phyloP scores from a whole-genome alignment of 306 rosid species.

The Quercus aquifolioides region DNA sequence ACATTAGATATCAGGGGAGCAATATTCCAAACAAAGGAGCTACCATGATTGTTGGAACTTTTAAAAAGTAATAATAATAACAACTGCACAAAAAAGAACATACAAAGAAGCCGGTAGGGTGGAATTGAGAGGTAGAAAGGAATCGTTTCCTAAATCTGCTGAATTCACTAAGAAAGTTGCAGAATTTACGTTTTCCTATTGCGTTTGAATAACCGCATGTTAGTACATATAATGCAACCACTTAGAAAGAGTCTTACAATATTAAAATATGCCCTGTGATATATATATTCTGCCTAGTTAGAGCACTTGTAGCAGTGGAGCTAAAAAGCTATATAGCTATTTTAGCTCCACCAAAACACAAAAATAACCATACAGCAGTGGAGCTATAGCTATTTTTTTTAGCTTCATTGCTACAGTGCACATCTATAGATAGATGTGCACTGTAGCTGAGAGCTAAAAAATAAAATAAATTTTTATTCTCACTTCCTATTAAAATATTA shows the following conservation, averaged over 20 bases:
- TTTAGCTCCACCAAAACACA: no score
- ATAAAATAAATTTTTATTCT: no score
- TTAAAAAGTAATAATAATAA: background rate
- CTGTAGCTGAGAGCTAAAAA: no score
- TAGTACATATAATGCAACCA: background rate
- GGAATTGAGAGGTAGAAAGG: background rate
- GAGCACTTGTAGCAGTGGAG: no score
- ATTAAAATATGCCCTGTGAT: background rate
- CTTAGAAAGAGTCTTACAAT: background rate
- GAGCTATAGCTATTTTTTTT: no score
- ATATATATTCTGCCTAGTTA: background rate
- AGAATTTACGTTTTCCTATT: background rate
- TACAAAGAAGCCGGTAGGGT: background rate
- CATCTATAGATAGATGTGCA: no score
- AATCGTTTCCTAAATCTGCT: background rate
- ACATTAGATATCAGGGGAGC: no score
- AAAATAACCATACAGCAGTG: no score
- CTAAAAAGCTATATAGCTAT: no score
- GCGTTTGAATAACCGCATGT: background rate
- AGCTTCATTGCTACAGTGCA: no score
- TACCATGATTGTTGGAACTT: background rate
- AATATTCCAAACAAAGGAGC: no score
- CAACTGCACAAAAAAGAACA: background rate
- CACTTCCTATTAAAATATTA: no score
- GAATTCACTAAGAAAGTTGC: background rate